Percentiles rank a stretch among this genome's conserved stretches.
Conservation (phyloP, 192 early-diverging fungal genomes). For the Backusella morwellensis region DNA sequence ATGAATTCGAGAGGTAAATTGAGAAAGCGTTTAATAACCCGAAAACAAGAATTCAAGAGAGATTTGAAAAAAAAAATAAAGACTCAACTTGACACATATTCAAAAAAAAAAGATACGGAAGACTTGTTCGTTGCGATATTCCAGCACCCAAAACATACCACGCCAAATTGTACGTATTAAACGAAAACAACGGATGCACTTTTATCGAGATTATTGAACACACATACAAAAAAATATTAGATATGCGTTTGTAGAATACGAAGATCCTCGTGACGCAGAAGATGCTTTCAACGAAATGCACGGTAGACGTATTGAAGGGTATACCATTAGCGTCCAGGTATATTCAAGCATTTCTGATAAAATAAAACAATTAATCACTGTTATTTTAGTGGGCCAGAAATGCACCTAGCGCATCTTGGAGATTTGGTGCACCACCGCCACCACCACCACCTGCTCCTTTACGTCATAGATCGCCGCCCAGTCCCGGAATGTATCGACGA, state of each 20-base stretch:
- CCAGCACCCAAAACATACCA: constrained; percentile 65
- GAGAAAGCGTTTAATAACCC: neutral
- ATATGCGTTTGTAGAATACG: constrained; percentile 96
- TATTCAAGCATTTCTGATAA: neutral
- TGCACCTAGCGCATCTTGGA: constrained; percentile 75
- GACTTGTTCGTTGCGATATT: constrained; percentile 86
- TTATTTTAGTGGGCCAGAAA: constrained; percentile 78
- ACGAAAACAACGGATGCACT: neutral
- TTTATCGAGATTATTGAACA: neutral
- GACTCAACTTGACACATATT: neutral
- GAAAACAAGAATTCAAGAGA: neutral
- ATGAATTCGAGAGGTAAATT: constrained; percentile 90
- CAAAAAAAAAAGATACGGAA: constrained; percentile 62
- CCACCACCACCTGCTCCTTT: constrained; percentile 34
- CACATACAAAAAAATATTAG: constrained; percentile 39
- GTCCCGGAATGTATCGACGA: constrained; percentile 23
- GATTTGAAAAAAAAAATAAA: neutral
- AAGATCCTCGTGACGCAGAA: constrained; percentile 85
- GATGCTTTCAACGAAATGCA: constrained; percentile 96
- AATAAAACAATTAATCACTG: neutral
- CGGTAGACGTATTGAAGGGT: constrained; percentile 76
- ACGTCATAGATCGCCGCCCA: constrained; percentile 3
- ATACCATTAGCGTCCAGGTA: constrained; percentile 79
- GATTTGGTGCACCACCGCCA: constrained; percentile 62
- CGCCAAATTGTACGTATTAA: constrained; percentile 63